Evolutionary conservation across 352 stramenopile species (phyloP).

Genomic region (Globisporangium nunn): DNA sequence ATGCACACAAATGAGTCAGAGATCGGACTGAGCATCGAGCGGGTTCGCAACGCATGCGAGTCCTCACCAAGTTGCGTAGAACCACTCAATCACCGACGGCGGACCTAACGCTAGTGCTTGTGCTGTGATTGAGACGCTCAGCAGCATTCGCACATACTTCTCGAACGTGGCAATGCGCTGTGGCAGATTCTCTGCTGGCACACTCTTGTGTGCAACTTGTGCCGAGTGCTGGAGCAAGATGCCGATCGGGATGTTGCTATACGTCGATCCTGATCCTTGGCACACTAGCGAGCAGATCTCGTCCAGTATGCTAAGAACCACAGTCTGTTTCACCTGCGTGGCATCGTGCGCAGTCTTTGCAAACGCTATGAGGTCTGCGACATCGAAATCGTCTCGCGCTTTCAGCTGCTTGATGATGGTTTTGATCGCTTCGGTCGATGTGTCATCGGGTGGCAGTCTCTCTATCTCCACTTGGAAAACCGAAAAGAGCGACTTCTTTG

Average conservation of each 20-base stretch:
- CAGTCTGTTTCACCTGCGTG: constrained; percentile 21
- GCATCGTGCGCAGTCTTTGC: constrained; percentile 30
- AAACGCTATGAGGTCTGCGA: constrained; percentile 49
- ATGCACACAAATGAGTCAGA: background rate
- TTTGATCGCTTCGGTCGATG: constrained; percentile 7
- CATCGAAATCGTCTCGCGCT: constrained; percentile 52
- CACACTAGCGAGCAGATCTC: constrained; percentile 27
- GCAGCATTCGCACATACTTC: constrained; percentile 32
- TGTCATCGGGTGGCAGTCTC: constrained; percentile 7
- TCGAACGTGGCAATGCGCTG: constrained; percentile 24
- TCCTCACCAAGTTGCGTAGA: constrained; percentile 62
- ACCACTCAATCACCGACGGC: constrained; percentile 60
- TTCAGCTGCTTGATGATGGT: constrained; percentile 30
- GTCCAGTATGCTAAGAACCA: constrained; percentile 45
- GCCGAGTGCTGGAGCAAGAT: constrained; percentile 65
- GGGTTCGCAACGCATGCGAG: too few species aligned
- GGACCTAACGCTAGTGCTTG: constrained; percentile 20
- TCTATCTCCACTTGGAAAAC: constrained; percentile 39
- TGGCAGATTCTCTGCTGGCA: constrained; percentile 4
- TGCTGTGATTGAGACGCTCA: constrained; percentile 16
- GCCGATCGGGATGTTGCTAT: constrained; percentile 20
- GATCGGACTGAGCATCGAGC: background rate
- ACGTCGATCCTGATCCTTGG: background rate
- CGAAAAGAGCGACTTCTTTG: constrained; percentile 55
- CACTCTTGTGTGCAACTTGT: constrained; percentile 39